A percentile compares a stretch with the other conserved stretches of the same genome.
Conservation (phyloP, 192 early-diverging fungal genomes). For the Backusella australiensis region DNA sequence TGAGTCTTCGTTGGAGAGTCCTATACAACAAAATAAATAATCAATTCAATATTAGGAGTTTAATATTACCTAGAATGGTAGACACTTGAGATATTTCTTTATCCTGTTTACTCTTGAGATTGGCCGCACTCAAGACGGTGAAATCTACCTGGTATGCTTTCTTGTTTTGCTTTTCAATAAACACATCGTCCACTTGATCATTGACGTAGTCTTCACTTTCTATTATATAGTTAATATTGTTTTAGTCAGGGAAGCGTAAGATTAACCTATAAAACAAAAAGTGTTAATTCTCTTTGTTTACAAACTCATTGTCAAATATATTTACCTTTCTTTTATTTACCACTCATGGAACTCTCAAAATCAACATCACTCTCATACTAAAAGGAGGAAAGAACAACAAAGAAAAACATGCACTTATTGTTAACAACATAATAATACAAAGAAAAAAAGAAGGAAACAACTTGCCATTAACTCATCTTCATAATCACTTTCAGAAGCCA, state of each 20-base stretch:
- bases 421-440: not conserved
- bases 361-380: conserved; percentile 12
- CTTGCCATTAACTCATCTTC: conserved; percentile 27
- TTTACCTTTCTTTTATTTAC: conserved; percentile 1
- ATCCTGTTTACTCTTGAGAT: conserved; percentile 63
- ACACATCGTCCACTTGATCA: conserved; percentile 58
- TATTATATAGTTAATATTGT: not conserved
- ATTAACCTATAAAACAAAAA: conserved; percentile 1
- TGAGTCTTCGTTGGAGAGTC: conserved; percentile 62
- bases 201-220: conserved; percentile 25
- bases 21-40: not conserved
- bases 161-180: conserved; percentile 62
- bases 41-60: not conserved
- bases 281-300: not conserved
- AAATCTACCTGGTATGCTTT: conserved; percentile 77
- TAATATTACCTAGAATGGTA: conserved; percentile 59
- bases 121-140: conserved; percentile 56
- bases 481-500: conserved; percentile 34
- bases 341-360: conserved; percentile 13
- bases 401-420: not conserved
- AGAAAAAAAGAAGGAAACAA: not conserved
- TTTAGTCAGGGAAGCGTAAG: not conserved
- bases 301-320: not conserved
- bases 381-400: no score
- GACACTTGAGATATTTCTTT: conserved; percentile 70